Base-by-base conservation (phyloP, 2,329 filamentous ascomycete genomes). In the Aspergillus phoenicis region DNA sequence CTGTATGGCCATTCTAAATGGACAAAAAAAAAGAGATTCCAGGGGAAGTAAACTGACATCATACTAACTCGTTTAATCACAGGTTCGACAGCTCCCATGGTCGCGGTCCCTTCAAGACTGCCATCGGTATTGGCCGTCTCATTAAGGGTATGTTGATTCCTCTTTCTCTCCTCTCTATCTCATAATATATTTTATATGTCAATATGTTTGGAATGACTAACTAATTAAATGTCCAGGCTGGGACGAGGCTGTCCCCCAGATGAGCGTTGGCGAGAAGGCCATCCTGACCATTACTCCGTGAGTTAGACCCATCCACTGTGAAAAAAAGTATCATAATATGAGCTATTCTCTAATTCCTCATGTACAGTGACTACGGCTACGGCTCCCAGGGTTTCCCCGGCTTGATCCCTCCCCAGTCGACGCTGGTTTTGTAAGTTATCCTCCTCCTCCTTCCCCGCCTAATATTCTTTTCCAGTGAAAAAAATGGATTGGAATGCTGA, bases 211-310 rank as follows among this genome's bases (percentile, higher is more conserved):
- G n/a, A 7, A 20, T 33, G 30, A 24, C 36, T 15, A 17, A 13
- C n/a, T 2, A 8, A 26, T 5, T 48, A 4, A 49, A 8, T 2
- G 8, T 24, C 11, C 20, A 69, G 91, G 87, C 69, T 96, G 87
- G 92, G 93, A 92, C 73, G 88, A 97, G 80, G 93, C 90, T 67
- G 93, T 98, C 57, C 80, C 82, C 53, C 82, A 87, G 74, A 97
- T 99, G 94, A 89, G 89, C 75, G 82, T 96, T 61, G 93, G 94
- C 75, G 94, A 98, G 85, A 94, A 91, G 82, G 89, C 92, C 57
- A 91, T 87, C 55, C 84, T 99, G 66, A 89, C 88, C 68, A 97
- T 98, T 74, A 85, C 88, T 65, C 83, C 85, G 89, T 93, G 84
- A 77, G 85, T 73, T 20, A 20, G 20, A 20, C 20, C 28, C 20